Evolutionary conservation across 2,329 filamentous ascomycete species (phyloP).

Genomic region (Thielaviopsis punctulata): DNA sequence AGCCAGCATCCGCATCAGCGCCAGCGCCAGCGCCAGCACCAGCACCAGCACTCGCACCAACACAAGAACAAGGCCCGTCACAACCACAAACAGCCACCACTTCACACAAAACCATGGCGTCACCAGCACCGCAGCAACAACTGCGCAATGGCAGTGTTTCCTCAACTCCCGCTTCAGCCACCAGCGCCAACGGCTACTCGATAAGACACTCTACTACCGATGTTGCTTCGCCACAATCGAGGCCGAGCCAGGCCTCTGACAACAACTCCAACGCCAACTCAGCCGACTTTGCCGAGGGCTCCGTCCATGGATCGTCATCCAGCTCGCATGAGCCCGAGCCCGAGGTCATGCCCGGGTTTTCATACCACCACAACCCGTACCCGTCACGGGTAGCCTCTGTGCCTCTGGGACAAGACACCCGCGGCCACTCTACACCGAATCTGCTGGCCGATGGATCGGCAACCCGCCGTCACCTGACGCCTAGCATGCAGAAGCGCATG

Average conservation of each 20-base stretch:
- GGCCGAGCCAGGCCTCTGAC: slow-evolving; percentile 33
- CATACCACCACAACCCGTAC: slow-evolving; percentile 44
- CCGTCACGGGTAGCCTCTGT: slow-evolving; percentile 25
- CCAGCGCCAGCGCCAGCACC: too few species aligned
- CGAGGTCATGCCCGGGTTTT: slow-evolving; percentile 36
- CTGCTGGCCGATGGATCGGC: slow-evolving; percentile 29
- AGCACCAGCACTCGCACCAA: not conserved
- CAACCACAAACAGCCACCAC: too few species aligned
- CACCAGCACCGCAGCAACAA: not conserved
- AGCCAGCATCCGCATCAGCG: too few species aligned
- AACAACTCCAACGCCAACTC: slow-evolving; percentile 43
- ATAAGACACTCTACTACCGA: not conserved
- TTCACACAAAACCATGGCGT: not conserved
- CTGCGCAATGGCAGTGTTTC: not conserved
- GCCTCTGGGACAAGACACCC: slow-evolving; percentile 24
- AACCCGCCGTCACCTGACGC: slow-evolving; percentile 46
- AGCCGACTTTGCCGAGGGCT: slow-evolving; percentile 25
- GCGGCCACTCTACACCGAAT: slow-evolving; percentile 33
- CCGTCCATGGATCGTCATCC: slow-evolving; percentile 24
- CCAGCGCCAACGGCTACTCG: not conserved
- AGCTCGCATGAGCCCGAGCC: slow-evolving; percentile 33
- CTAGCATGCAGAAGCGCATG: slow-evolving; percentile 35
- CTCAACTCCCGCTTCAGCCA: not conserved
- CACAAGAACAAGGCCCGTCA: too few species aligned
- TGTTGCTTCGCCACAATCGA: slow-evolving; percentile 14